Conservation (phyloP, 306 rosid species). For the Ammopiptanthus mongolicus region DNA sequence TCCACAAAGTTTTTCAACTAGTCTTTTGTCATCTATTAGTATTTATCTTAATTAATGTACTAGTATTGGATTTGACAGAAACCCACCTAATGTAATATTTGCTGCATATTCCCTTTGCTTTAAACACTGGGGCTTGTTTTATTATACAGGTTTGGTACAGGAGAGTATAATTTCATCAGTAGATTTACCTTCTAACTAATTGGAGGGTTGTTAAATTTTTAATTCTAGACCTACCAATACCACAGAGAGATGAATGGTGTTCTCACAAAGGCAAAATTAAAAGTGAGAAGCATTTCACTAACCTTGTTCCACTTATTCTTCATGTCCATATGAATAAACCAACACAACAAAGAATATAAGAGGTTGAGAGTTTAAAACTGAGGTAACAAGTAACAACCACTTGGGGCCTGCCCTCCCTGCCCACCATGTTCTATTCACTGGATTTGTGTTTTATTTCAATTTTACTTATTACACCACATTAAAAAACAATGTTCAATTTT, state of each 20-base stretch:
- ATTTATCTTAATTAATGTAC: constrained; percentile 5
- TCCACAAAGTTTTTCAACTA: constrained; percentile 10
- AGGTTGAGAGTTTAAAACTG: constrained; percentile 1
- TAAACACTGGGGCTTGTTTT: too few relatives aligned
- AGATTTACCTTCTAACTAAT: too few relatives aligned
- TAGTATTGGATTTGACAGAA: constrained; percentile 13
- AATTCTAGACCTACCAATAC: constrained; percentile 26
- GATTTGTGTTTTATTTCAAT: neutral
- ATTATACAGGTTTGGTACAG: too few relatives aligned
- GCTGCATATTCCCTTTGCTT: constrained; percentile 24
- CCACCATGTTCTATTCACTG: neutral
- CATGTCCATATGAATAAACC: constrained; percentile 27
- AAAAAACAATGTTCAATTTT: neutral
- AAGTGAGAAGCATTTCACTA: constrained; percentile 7
- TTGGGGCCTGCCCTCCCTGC: constrained; percentile 13
- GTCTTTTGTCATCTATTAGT: neutral
- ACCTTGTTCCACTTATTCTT: constrained; percentile 24
- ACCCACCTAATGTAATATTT: constrained; percentile 20
- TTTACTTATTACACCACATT: neutral
- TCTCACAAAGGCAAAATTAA: neutral
- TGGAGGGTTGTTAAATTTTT: constrained; percentile 9
- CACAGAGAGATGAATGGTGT: constrained; percentile 13
- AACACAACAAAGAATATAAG: neutral
- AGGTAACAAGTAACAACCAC: neutral
- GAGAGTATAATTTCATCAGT: too few relatives aligned